Evolutionary conservation across 2,329 filamentous ascomycete species (phyloP).

Genomic region (Colletotrichum sp.): DNA sequence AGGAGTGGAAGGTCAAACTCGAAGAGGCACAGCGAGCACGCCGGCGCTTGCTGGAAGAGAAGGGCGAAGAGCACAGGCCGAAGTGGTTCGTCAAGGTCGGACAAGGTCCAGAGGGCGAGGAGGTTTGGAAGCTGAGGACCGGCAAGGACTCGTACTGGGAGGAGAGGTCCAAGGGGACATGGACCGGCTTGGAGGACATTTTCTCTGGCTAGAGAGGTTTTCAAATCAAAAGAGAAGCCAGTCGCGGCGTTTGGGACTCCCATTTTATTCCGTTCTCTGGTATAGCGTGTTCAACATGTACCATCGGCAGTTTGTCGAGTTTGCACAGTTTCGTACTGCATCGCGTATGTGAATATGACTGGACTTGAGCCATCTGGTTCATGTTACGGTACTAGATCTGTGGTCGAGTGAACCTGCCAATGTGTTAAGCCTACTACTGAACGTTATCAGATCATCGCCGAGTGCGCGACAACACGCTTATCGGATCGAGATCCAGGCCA

Average conservation of each 20-base stretch:
- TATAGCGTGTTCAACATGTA: not conserved
- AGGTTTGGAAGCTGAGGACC: slow-evolving; percentile 76
- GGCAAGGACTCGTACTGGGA: slow-evolving; percentile 96
- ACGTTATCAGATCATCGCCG: not conserved
- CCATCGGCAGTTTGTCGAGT: not conserved
- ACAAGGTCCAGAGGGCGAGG: slow-evolving; percentile 64
- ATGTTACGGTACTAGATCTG: not conserved
- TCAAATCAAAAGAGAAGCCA: not conserved
- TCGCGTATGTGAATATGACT: not conserved
- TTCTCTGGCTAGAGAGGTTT: slow-evolving; percentile 35
- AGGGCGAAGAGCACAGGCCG: slow-evolving; percentile 74
- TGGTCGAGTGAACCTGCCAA: not conserved
- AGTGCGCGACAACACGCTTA: not conserved
- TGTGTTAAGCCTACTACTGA: not conserved
- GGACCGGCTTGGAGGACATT: slow-evolving; percentile 62
- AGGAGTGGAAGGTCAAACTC: slow-evolving; percentile 80
- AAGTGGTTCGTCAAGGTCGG: slow-evolving; percentile 83
- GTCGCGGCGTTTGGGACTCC: not conserved
- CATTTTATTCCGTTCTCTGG: not conserved
- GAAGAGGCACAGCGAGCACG: slow-evolving; percentile 86
- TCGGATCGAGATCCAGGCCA: not conserved
- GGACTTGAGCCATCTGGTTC: not conserved
- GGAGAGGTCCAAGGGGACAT: slow-evolving; percentile 72
- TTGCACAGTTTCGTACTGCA: not conserved
- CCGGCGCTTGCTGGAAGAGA: slow-evolving; percentile 76